A percentile compares a stretch with the other conserved stretches of the same genome.
These are phyloP conservation scores for Yamadazyma ubonensis DNA, from an alignment of 805 yeast species.

Conservation along the genomic window DNA sequence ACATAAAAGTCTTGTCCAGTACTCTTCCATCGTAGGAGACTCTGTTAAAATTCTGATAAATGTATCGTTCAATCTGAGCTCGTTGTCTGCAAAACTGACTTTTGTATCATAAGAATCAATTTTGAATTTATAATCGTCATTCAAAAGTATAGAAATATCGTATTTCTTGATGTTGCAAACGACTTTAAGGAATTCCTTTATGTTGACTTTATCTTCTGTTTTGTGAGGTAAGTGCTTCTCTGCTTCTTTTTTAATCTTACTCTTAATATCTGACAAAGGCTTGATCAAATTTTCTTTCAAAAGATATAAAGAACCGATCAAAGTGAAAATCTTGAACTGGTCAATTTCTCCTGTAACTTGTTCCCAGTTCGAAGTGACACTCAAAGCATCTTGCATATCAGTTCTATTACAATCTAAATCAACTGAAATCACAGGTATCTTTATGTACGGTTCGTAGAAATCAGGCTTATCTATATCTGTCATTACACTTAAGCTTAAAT, in stretches of 20 bases:
- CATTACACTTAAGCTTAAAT: constrained; percentile 18
- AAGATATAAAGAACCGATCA: constrained; percentile 34
- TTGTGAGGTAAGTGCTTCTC: not conserved
- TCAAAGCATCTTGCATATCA: not conserved
- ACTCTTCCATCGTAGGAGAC: constrained; percentile 46
- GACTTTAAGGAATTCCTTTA: constrained; percentile 3
- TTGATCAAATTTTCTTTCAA: constrained; percentile 27
- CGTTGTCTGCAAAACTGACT: constrained; percentile 8
- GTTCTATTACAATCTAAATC: not conserved
- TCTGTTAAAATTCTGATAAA: constrained; percentile 48
- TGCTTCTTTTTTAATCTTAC: constrained; percentile 23
- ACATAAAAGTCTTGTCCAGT: constrained; percentile 51
- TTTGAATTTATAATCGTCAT: constrained; percentile 49
- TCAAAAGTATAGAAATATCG: constrained; percentile 35
- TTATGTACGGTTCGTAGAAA: constrained; percentile 17
- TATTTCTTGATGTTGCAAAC: constrained; percentile 19
- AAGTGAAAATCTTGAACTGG: constrained; percentile 29
- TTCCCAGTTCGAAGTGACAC: constrained; percentile 9
- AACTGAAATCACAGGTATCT: constrained; percentile 22
- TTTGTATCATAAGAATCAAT: constrained; percentile 39
- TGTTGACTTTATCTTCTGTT: not conserved
- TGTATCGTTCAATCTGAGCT: constrained; percentile 15
- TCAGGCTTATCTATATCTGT: constrained; percentile 16
- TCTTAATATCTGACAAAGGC: constrained; percentile 27
- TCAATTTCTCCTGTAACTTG: constrained; percentile 24